These are phyloP conservation scores for Stephanodiscus triporus DNA, from an alignment of 108 stramenopile genomes.

Conservation along the genomic window DNA sequence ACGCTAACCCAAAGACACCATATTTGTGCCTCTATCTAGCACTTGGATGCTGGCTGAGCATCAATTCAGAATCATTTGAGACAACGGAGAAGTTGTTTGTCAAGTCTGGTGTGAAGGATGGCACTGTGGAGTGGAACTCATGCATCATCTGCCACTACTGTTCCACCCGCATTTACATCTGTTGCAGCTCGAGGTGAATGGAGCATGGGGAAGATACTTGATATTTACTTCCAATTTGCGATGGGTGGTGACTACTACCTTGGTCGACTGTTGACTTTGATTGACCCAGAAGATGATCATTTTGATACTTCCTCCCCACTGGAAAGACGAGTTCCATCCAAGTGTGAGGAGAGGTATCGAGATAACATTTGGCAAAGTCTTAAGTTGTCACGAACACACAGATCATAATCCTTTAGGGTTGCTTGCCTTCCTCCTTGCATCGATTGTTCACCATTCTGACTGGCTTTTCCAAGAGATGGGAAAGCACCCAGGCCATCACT, in stretches of 20 bases:
- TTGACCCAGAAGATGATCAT: constrained; percentile 41
- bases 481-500: too few species aligned
- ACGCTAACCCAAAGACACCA: constrained; percentile 28
- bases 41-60: constrained; percentile 21
- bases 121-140: not conserved
- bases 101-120: too few species aligned
- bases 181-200: constrained; percentile 51
- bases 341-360: too few species aligned
- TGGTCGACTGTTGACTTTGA: constrained; percentile 35
- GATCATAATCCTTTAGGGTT: too few species aligned
- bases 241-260: constrained; percentile 48
- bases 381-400: too few species aligned
- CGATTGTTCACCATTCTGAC: too few species aligned
- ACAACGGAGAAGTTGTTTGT: too few species aligned
- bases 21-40: not conserved
- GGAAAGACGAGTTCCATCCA: too few species aligned
- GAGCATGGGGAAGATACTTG: constrained; percentile 44
- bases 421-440: too few species aligned
- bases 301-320: constrained; percentile 51
- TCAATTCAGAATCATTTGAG: too few species aligned
- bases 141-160: not conserved
- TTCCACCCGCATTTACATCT: constrained; percentile 36
- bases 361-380: too few species aligned
- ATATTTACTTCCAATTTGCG: constrained; percentile 53
- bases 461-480: too few species aligned